phyloP scores from a whole-genome alignment of 345 rosid species.

The Aquilaria malaccensis region DNA sequence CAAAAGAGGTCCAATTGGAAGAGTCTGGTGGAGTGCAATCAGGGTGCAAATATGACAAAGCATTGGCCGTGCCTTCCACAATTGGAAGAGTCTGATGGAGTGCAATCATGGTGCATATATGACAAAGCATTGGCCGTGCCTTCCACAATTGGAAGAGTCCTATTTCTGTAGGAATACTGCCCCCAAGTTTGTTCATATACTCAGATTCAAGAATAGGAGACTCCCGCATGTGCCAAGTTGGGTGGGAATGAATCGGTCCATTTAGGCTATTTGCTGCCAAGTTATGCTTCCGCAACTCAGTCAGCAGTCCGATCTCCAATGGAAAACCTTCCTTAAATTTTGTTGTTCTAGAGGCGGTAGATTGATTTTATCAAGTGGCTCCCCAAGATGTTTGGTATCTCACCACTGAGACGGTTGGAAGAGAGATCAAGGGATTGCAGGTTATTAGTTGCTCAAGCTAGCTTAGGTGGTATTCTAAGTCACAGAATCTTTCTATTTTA shows the following conservation, averaged over 20 bases:
- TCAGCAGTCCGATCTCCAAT: not conserved
- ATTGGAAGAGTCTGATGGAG: conserved; percentile 2
- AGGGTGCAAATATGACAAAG: conserved; percentile 4
- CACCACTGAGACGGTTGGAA: not conserved
- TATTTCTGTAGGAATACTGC: conserved; percentile 1
- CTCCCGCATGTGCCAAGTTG: conserved; percentile 2
- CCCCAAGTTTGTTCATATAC: not conserved
- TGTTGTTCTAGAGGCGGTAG: conserved; percentile 2
- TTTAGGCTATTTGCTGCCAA: conserved; percentile 10
- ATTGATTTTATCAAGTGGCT: not conserved
- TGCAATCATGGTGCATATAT: conserved; percentile 1
- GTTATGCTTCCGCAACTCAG: not conserved
- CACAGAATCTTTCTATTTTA: too few species aligned
- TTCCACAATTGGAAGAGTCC: not conserved
- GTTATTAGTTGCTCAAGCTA: conserved; percentile 2
- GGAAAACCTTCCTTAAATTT: conserved; percentile 10
- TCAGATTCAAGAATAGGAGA: conserved; percentile 1
- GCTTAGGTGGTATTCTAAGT: conserved; percentile 5
- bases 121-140: not conserved
- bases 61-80: not conserved
- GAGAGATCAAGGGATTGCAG: conserved; percentile 8
- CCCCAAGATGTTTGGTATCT: conserved; percentile 8
- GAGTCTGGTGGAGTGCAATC: not conserved
- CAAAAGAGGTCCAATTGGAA: not conserved
- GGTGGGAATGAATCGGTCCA: not conserved